phyloP scores from a whole-genome alignment of 1,284 basidiomycete genomes.

The Moesziomyces parantarcticus region DNA sequence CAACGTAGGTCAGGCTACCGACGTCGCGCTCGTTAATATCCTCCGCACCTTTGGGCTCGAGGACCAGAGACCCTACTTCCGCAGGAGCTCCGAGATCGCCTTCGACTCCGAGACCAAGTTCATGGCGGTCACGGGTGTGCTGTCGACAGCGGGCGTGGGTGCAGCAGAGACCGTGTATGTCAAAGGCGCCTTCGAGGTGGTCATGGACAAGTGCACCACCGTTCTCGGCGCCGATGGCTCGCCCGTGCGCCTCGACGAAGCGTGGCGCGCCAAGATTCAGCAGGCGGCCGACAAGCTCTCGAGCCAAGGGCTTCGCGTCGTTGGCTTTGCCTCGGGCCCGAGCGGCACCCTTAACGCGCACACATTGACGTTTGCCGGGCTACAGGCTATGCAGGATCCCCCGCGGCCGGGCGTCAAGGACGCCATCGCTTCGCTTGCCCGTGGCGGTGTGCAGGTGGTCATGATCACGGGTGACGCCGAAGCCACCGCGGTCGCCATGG shows the following conservation, averaged over 20 bases:
- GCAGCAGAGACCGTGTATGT: constrained; percentile 83
- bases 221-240: constrained; percentile 88
- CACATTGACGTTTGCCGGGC: constrained; percentile 86
- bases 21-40: constrained; percentile 89
- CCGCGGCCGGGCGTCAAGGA: constrained; percentile 92
- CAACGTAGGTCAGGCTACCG: constrained; percentile 89
- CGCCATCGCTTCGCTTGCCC: constrained; percentile 81
- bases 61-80: constrained; percentile 80
- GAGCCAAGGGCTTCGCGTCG: constrained; percentile 81
- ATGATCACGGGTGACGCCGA: constrained; percentile 99
- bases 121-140: constrained; percentile 83
- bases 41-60: constrained; percentile 77
- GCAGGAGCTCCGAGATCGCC: constrained; percentile 80
- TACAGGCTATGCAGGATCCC: constrained; percentile 95
- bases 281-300: constrained; percentile 79
- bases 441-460: constrained; percentile 89
- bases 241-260: constrained; percentile 79
- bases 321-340: constrained; percentile 86
- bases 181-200: constrained; percentile 90
- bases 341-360: constrained; percentile 62
- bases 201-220: constrained; percentile 84
- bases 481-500: constrained; percentile 88
- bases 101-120: constrained; percentile 93
- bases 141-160: constrained; percentile 43
- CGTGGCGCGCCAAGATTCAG: constrained; percentile 76